These are phyloP conservation scores for Zoysia japonica DNA, from an alignment of 176 grass and related monocot species.

Conservation along the genomic window DNA sequence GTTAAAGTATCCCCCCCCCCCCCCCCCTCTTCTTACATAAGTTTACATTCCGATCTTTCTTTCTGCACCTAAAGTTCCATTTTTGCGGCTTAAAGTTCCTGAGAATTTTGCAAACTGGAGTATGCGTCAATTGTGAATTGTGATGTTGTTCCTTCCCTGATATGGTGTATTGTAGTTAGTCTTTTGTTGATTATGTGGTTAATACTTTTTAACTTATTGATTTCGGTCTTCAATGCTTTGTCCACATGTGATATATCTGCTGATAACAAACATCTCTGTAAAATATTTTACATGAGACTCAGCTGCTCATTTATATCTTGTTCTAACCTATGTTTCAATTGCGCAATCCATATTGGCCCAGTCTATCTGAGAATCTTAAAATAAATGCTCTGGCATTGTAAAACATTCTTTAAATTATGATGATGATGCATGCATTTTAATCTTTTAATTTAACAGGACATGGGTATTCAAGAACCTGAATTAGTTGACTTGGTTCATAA, in stretches of 20 bases:
- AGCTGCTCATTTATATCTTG: conserved; percentile 21
- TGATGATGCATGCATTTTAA: conserved; percentile 7
- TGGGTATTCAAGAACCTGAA: conserved; percentile 87
- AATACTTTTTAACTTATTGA: not conserved
- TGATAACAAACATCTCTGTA: conserved; percentile 3
- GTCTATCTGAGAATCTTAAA: conserved; percentile 8
- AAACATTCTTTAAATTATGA: conserved; percentile 16
- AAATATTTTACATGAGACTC: conserved; percentile 12
- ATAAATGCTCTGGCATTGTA: conserved; percentile 33
- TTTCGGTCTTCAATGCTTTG: not conserved
- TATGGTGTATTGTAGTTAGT: not conserved
- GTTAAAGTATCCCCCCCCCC: too few species aligned
- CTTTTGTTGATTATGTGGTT: conserved; percentile 7
- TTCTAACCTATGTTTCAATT: conserved; percentile 31
- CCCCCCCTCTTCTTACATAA: conserved; percentile 6
- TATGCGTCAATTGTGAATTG: not conserved
- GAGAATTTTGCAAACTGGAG: conserved; percentile 2
- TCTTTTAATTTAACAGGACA: conserved; percentile 64
- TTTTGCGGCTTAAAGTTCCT: not conserved
- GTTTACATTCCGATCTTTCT: conserved; percentile 26
- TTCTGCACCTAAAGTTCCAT: conserved; percentile 18
- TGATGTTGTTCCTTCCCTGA: not conserved
- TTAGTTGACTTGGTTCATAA: conserved; percentile 81
- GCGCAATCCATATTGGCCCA: not conserved
- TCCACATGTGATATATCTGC: conserved; percentile 15